Evolutionary conservation across 352 stramenopile genomes (phyloP), one percentile per base, ranked within the genome.

Genomic region (Globisporangium parvum): DNA sequence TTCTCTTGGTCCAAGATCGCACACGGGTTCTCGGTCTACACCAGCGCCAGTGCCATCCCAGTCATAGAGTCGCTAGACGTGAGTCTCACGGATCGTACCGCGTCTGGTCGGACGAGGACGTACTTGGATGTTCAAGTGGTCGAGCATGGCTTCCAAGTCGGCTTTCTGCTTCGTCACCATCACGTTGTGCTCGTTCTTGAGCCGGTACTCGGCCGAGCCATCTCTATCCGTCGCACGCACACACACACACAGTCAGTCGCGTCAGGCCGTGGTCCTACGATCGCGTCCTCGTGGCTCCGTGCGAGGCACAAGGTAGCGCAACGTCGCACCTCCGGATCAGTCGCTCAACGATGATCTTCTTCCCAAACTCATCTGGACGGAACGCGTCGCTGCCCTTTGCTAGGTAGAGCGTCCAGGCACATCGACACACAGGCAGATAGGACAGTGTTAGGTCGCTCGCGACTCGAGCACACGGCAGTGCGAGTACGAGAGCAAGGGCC

Each of bases 1-100:
- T 98, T 98, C 71, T 99, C 96, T 66, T 99, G 96, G 68, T 99
- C 95, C 41, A 99, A 66, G 39, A 99, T 93, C 5, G 92, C 91
- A 28, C 97, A 97, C 37, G 96, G 96, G 77, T 99, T 99, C 58
- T 98, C 95, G 18, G 98, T 96, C 69, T 97, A 55, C 61, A 52
- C 15, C n/a, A 28, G 18, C 6, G 44, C 6, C 44, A 28, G 31
- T 6, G 26, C 26, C 26, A 31, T 6, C 26, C 26, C 26, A 31
- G 26, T 31, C 26, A 31, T 6, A 31, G 26, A 31, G 26, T 48
- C 21, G 44, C 31, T 5, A 48, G 44, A 0, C 17, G 21, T 6
- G 26, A 14, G 39, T 2, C 24, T 20, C 4, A 52, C 26, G 15
- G 10, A 33, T 35, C 21, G n/a, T 28, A 42, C 3, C 9, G 17